Percentiles rank a stretch among this genome's conserved stretches.
Conservation (phyloP, 2,329 filamentous ascomycete genomes). For the Camptophora hylomeconis region DNA sequence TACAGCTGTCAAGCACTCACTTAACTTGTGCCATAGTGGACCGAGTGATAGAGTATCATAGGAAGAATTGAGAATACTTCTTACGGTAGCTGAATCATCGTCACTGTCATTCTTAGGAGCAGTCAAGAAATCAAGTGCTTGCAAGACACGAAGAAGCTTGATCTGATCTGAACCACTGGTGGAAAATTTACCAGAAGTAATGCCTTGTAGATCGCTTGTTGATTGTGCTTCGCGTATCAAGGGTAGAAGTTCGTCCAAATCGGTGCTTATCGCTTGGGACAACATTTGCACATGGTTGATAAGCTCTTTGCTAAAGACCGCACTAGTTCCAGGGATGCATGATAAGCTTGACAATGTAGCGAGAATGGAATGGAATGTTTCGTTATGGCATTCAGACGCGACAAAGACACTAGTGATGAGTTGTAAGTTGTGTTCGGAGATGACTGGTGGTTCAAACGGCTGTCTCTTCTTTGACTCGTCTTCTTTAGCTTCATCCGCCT, state of each 20-base stretch:
- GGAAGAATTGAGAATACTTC: slow-evolving; percentile 72
- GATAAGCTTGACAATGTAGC: slow-evolving; percentile 98
- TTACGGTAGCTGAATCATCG: slow-evolving; percentile 44
- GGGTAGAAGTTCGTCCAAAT: slow-evolving; percentile 71
- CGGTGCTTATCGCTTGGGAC: slow-evolving; percentile 70
- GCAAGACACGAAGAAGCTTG: slow-evolving; percentile 82
- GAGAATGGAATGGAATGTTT: slow-evolving; percentile 94
- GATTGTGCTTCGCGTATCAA: slow-evolving; percentile 78
- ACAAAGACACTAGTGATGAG: slow-evolving; percentile 95
- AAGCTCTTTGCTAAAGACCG: slow-evolving; percentile 83
- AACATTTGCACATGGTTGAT: slow-evolving; percentile 74
- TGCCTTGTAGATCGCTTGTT: slow-evolving; percentile 87
- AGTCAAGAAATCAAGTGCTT: slow-evolving; percentile 90
- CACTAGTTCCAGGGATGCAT: slow-evolving; percentile 77
- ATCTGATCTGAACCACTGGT: slow-evolving; percentile 93
- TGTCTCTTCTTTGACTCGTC: slow-evolving; percentile 43
- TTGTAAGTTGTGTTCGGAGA: slow-evolving; percentile 79
- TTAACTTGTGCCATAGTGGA: slow-evolving; percentile 82
- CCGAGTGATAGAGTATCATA: slow-evolving; percentile 88
- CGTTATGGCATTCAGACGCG: slow-evolving; percentile 88
- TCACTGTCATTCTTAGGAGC: slow-evolving; percentile 56
- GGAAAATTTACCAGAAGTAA: slow-evolving; percentile 89
- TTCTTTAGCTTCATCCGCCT: slow-evolving; percentile 19
- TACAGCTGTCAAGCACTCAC: slow-evolving; percentile 76
- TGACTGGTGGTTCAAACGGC: slow-evolving; percentile 63